Evolutionary conservation across 768 basidiomycete species (phyloP).

Genomic region (Mycena chlorophos): DNA sequence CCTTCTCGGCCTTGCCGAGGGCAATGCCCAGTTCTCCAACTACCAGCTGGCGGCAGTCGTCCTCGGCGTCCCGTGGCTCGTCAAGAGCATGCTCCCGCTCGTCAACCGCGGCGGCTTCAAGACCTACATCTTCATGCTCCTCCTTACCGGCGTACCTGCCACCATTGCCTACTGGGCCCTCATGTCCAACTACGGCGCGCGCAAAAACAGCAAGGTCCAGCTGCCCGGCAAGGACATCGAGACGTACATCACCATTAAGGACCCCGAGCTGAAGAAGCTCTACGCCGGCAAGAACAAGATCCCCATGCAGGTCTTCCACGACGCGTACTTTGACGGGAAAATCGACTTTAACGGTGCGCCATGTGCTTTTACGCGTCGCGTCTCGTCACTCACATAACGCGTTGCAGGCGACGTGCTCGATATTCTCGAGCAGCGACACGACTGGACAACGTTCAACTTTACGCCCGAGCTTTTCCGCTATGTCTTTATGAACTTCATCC

Average conservation of each 20-base stretch:
- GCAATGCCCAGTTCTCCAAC: constrained; percentile 84
- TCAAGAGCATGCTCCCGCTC: constrained; percentile 81
- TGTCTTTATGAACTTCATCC: constrained; percentile 81
- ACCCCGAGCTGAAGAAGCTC: constrained; percentile 72
- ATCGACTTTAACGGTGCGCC: constrained; percentile 89
- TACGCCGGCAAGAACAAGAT: constrained; percentile 90
- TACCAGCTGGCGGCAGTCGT: constrained; percentile 74
- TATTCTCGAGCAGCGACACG: constrained; percentile 90
- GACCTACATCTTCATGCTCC: constrained; percentile 78
- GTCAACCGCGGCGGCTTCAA: constrained; percentile 83
- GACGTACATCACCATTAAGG: constrained; percentile 89
- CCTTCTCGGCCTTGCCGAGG: constrained; percentile 77
- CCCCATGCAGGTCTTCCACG: constrained; percentile 96
- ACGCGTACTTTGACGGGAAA: constrained; percentile 95
- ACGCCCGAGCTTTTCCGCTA: constrained; percentile 93
- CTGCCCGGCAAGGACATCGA: constrained; percentile 86
- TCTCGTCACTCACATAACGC: constrained; percentile 1
- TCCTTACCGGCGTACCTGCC: constrained; percentile 73
- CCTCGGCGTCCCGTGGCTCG: constrained; percentile 77
- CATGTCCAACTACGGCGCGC: constrained; percentile 76
- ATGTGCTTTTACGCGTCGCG: constrained; percentile 6
- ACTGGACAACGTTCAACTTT: constrained; percentile 92
- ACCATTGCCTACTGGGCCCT: constrained; percentile 88
- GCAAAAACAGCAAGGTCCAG: constrained; percentile 81
- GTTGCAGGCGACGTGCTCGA: constrained; percentile 86